These are phyloP conservation scores for Chrysochromulina tobinii DNA, from an alignment of 78 protist species.

Conservation along the genomic window DNA sequence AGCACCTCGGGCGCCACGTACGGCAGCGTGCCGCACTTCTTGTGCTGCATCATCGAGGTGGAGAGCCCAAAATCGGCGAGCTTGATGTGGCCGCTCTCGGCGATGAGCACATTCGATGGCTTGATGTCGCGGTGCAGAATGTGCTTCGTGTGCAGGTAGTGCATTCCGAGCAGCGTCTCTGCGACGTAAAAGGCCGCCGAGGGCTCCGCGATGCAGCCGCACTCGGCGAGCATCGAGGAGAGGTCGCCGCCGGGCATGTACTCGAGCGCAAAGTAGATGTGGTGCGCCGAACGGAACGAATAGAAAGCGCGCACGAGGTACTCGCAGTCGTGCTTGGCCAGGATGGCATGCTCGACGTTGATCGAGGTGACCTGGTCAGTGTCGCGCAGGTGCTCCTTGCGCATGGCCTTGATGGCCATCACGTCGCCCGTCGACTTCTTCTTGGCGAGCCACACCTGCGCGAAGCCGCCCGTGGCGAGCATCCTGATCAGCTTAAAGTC, in stretches of 20 bases:
- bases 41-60: slow-evolving; percentile 12
- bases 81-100: slow-evolving; percentile 79
- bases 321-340: background rate
- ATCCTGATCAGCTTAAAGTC: too few relatives aligned
- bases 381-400: background rate
- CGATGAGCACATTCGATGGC: slow-evolving; percentile 90
- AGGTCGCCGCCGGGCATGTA: slow-evolving; percentile 88
- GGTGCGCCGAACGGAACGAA: slow-evolving; percentile 70
- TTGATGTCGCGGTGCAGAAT: slow-evolving; percentile 87
- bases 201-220: slow-evolving; percentile 39
- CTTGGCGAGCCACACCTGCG: background rate
- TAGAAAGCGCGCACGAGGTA: slow-evolving; percentile 66
- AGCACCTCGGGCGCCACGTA: background rate
- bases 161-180: slow-evolving; percentile 75
- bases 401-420: background rate
- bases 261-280: slow-evolving; percentile 78
- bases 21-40: background rate
- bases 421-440: slow-evolving; percentile 3
- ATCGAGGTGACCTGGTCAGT: background rate
- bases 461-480: too few relatives aligned
- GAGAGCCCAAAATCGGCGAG: slow-evolving; percentile 91
- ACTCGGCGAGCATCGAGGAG: slow-evolving; percentile 54
- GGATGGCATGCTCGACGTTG: slow-evolving; percentile 30
- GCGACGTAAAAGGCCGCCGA: slow-evolving; percentile 76
- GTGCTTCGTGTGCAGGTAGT: slow-evolving; percentile 71